Base-by-base conservation (phyloP, 257 asterid species). In the Salvia splendens region DNA sequence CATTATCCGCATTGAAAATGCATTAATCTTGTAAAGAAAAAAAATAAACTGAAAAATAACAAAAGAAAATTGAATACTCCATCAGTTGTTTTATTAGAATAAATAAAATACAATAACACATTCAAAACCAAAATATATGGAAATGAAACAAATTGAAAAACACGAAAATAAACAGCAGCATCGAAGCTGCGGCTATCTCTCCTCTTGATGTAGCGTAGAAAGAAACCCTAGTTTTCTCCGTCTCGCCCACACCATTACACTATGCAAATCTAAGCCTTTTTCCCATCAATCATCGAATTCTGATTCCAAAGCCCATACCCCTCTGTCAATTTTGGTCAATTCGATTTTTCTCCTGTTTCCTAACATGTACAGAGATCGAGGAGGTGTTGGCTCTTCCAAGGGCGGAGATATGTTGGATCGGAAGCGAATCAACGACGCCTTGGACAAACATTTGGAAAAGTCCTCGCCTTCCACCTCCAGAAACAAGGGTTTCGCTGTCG, bases 341-440 rank as follows among this genome's bases (percentile, higher is more conserved):
- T 69, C 57, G 14, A 50, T 58, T 65, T 59, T 61, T 57, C 32
- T 35, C 33, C 68, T 7, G 3, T 52, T 57, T 63, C n/a, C 59
- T 45, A 59, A 54, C 62, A 83, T 83, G 89, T 81, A 83, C 64
- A 79, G 83, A 74, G 86, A 83, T 78, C 84, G 86, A 68, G 89
- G 82, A 35, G 85, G 82, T 54, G 82, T 78, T 54, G 84, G 78
- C 49, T 64, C 81, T n/a, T 78, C 86, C 14, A 83, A 80, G 80
- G 81, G 69, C 24, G 89, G 78, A 12, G 87, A 78, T 55, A 57
- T 74, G 78, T 58, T 79, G 76, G 89, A 84, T 77, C 85, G 90
- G 79, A 84, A 84, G 76, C 82, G 86, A 60, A 78, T 85, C 55
- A 84, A 82, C 76, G 89, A 84, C 64, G 85, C 80, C 15, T 64